Conservation (phyloP, 257 asterid species). For the Forsythia suspensa region DNA sequence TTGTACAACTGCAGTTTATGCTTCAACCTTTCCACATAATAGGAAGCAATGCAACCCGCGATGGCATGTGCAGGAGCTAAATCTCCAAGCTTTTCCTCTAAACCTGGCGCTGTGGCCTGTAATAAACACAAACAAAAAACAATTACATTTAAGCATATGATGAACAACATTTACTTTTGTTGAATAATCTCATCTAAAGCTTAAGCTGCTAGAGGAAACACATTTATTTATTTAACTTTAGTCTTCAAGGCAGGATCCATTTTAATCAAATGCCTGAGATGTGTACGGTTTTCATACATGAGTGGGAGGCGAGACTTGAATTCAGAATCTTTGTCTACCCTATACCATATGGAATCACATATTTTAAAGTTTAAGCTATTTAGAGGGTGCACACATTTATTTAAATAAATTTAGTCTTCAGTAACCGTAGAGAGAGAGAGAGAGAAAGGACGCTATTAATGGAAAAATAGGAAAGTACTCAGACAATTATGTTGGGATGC, state of each 20-base stretch:
- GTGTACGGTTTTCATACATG: neutral
- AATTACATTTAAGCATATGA: neutral
- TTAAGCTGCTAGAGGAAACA: neutral
- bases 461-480: neutral
- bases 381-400: no score
- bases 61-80: slow-evolving; percentile 56
- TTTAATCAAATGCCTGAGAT: neutral
- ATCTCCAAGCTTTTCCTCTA: slow-evolving; percentile 52
- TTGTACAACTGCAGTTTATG: neutral
- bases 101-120: slow-evolving; percentile 60
- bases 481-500: neutral
- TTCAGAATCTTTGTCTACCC: no score
- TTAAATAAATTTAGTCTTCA: no score
- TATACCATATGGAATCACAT: no score
- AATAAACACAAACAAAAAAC: slow-evolving; percentile 14
- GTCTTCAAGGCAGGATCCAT: neutral
- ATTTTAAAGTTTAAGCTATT: no score
- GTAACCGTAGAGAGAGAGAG: no score
- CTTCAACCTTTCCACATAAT: slow-evolving; percentile 46
- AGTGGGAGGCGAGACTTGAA: neutral
- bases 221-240: neutral
- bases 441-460: no score
- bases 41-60: slow-evolving; percentile 47
- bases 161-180: neutral
- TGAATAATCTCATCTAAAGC: neutral